These are phyloP conservation scores for Isabelozyma heimii DNA, from an alignment of 805 yeast genomes.

Conservation along the genomic window DNA sequence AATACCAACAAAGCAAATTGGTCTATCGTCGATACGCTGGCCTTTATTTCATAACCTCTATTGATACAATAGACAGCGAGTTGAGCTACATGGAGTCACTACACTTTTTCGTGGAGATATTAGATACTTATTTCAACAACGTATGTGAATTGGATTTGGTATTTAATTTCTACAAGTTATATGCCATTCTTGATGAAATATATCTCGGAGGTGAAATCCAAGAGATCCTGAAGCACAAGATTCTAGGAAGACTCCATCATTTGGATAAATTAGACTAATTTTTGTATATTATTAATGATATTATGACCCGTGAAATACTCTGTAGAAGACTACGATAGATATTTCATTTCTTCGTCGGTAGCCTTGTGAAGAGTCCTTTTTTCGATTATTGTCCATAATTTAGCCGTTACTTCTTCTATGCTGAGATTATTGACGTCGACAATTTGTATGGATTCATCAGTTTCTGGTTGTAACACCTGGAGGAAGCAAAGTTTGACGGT, in stretches of 20 bases:
- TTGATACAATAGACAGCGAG: constrained; percentile 80
- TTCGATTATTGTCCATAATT: constrained; percentile 39
- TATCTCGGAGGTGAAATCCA: constrained; percentile 88
- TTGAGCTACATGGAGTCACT: constrained; percentile 78
- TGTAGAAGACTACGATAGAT: background rate
- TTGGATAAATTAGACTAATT: constrained; percentile 55
- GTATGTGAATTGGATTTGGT: constrained; percentile 94
- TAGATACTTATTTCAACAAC: constrained; percentile 82
- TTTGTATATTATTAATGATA: background rate
- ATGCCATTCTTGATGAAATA: constrained; percentile 80
- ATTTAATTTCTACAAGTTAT: constrained; percentile 84
- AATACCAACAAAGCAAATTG: constrained; percentile 54
- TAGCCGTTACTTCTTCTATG: constrained; percentile 52
- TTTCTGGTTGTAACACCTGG: constrained; percentile 31
- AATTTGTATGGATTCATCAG: constrained; percentile 33
- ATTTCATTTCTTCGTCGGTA: constrained; percentile 9
- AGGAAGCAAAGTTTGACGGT: constrained; percentile 63
- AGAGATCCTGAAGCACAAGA: constrained; percentile 71
- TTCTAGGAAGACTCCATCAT: constrained; percentile 62
- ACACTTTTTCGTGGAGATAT: constrained; percentile 83
- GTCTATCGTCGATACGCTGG: constrained; percentile 93
- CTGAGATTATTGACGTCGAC: constrained; percentile 59
- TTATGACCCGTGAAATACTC: background rate
- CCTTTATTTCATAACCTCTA: constrained; percentile 78
- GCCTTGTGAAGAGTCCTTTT: constrained; percentile 4